phyloP scores from a whole-genome alignment of 106 monocot species.

The Ottelia alismoides region DNA sequence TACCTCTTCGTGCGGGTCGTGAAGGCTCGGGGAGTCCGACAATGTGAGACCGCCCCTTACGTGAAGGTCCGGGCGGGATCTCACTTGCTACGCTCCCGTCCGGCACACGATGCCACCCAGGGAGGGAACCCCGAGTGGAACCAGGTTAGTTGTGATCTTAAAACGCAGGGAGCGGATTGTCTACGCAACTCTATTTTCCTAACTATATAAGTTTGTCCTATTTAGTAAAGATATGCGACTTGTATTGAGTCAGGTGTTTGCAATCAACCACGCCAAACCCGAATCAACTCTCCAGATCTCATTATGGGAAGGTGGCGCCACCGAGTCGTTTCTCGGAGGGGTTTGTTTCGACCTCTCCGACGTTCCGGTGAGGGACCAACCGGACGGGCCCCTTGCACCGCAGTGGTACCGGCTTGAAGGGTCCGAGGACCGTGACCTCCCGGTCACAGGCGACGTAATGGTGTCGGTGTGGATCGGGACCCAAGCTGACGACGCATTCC shows the following conservation, averaged over 20 bases:
- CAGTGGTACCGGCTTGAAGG: constrained; percentile 96
- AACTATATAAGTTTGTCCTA: too few species aligned
- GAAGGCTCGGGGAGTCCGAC: constrained; percentile 45
- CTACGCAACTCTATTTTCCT: too few species aligned
- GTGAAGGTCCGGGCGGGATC: constrained; percentile 56
- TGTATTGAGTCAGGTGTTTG: too few species aligned
- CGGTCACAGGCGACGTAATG: constrained; percentile 77
- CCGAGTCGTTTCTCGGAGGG: constrained; percentile 68
- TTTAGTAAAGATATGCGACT: too few species aligned
- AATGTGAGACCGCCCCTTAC: constrained; percentile 52
- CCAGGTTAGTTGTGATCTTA: too few species aligned
- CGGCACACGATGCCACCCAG: constrained; percentile 15
- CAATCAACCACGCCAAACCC: constrained; percentile 41
- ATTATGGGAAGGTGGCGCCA: constrained; percentile 37
- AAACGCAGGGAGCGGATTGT: too few species aligned
- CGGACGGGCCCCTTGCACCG: constrained; percentile 87
- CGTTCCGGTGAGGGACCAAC: constrained; percentile 76
- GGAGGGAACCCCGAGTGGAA: constrained; percentile 63
- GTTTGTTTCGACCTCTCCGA: constrained; percentile 96
- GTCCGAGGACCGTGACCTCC: constrained; percentile 20
- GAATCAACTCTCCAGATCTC: constrained; percentile 80
- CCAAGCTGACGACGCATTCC: constrained; percentile 86
- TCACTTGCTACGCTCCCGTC: constrained; percentile 32
- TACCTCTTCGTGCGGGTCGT: constrained; percentile 82
- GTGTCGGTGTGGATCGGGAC: constrained; percentile 96